phyloP scores from a whole-genome alignment of 306 rosid genomes.

The Inga oerstediana region DNA sequence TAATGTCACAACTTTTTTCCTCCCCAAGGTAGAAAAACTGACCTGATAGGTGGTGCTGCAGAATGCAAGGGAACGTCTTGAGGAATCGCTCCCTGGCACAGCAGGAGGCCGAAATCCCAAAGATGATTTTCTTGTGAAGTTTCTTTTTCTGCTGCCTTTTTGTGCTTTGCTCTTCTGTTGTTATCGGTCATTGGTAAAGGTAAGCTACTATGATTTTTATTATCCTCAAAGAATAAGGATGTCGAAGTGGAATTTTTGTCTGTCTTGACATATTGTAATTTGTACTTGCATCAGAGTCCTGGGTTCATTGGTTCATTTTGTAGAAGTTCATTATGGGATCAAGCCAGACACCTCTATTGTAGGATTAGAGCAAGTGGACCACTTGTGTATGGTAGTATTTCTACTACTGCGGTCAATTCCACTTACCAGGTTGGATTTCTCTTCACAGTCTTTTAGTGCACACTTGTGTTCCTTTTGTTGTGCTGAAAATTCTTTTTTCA shows the following conservation, averaged over 20 bases:
- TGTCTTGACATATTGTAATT: conserved; percentile 33
- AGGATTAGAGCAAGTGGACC: conserved; percentile 75
- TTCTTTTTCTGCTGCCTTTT: conserved; percentile 75
- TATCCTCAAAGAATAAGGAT: conserved; percentile 19
- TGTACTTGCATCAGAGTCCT: conserved; percentile 56
- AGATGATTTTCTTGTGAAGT: conserved; percentile 74
- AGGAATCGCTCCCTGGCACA: conserved; percentile 89
- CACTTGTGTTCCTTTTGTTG: conserved; percentile 24
- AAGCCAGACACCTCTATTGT: conserved; percentile 68
- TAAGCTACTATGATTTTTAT: conserved; percentile 42
- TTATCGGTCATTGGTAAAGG: conserved; percentile 69
- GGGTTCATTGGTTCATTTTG: conserved; percentile 53
- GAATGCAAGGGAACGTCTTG: conserved; percentile 81
- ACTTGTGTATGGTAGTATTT: conserved; percentile 57
- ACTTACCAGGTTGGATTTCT: conserved; percentile 62
- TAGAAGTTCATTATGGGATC: conserved; percentile 73
- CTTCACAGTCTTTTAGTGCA: conserved; percentile 17
- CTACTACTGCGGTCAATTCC: conserved; percentile 53
- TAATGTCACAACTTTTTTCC: background rate
- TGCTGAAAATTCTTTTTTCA: conserved; percentile 31
- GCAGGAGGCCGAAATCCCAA: conserved; percentile 84
- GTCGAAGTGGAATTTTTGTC: conserved; percentile 19
- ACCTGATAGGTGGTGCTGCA: conserved; percentile 41
- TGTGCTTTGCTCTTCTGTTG: conserved; percentile 64
- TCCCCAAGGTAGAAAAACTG: conserved; percentile 2